phyloP scores from a whole-genome alignment of 768 basidiomycete species.

The Omphalotus guepiniiformis region DNA sequence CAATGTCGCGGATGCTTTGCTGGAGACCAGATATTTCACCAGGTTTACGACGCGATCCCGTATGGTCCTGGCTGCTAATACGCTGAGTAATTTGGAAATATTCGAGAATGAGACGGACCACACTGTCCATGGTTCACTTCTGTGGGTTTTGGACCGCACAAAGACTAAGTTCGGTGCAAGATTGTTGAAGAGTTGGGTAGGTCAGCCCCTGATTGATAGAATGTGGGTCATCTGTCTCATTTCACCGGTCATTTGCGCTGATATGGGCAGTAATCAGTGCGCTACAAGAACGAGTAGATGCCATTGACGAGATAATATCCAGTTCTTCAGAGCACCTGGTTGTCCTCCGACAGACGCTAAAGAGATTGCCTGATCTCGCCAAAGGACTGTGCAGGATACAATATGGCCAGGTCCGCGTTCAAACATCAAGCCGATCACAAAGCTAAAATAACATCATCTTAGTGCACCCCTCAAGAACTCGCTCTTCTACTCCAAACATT shows the following conservation, averaged over 20 bases:
- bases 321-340: conserved; percentile 60
- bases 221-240: conserved; percentile 36
- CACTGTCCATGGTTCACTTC: conserved; percentile 66
- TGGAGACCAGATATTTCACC: conserved; percentile 74
- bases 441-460: no score
- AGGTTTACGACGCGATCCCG: conserved; percentile 72
- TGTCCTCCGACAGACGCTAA: conserved; percentile 65
- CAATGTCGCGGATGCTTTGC: conserved; percentile 72
- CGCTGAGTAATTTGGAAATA: conserved; percentile 87
- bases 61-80: conserved; percentile 89
- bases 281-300: conserved; percentile 73
- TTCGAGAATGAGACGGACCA: conserved; percentile 87
- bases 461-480: conserved; percentile 86
- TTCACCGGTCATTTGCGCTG: background rate
- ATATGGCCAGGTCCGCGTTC: conserved; percentile 84
- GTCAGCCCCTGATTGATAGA: conserved; percentile 74
- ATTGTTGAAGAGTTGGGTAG: conserved; percentile 81
- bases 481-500: conserved; percentile 73
- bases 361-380: conserved; percentile 79
- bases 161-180: conserved; percentile 87
- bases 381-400: conserved; percentile 85
- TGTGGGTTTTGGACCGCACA: conserved; percentile 85
- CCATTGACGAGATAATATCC: conserved; percentile 75
- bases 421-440: no score
- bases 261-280: conserved; percentile 36